Base-by-base conservation (phyloP, 2,329 filamentous ascomycete genomes). In the Periconia digitata region DNA sequence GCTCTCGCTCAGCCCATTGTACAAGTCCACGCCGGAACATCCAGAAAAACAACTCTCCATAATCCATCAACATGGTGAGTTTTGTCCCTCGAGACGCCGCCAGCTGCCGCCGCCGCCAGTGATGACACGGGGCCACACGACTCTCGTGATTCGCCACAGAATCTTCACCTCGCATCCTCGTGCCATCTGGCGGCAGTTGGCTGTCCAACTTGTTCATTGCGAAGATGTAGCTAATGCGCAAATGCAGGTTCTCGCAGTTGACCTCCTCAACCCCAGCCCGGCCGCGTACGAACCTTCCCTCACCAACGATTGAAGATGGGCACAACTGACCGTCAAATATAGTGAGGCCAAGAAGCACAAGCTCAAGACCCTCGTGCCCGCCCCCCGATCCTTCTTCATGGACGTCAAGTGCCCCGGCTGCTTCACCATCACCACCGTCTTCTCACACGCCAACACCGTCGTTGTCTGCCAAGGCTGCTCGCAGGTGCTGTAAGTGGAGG, bases 381-480 rank as follows among this genome's bases (percentile, higher is more conserved):
- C 85, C 64, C 94, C 94, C 72, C 90, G 94, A 78, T 97, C 92
- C 67, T 99, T 97, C 89, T 99, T 99, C 90, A 99, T 99, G 94
- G 94, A 99, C 77, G 94, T 99, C 84, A 99, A 99, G 89, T 99
- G 94, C 89, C 94, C 94, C 77, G 94, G 94, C 74, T 99, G 94
- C 90, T 99, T 97, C 88, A 96, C 92, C 79, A 99, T 99, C 86
- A 99, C 94, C 79, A 99, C 94, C 78, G 94, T 99, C 80, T 99
- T 97, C 90, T 97, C 92, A 61, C 94, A 99, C 85, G 94, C 94
- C 79, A 94, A 99, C 85, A 99, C 94, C 76, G 94, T 99, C 77
- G 94, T 99, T 79, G 95, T 97, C 85, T 99, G 94, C 88, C 91
- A 71, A 63, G 94, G 94, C 73, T 99, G 94, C 90, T 96, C 92